Conservation (phyloP, 805 yeast genomes). For the Lachancea dasiensis region DNA sequence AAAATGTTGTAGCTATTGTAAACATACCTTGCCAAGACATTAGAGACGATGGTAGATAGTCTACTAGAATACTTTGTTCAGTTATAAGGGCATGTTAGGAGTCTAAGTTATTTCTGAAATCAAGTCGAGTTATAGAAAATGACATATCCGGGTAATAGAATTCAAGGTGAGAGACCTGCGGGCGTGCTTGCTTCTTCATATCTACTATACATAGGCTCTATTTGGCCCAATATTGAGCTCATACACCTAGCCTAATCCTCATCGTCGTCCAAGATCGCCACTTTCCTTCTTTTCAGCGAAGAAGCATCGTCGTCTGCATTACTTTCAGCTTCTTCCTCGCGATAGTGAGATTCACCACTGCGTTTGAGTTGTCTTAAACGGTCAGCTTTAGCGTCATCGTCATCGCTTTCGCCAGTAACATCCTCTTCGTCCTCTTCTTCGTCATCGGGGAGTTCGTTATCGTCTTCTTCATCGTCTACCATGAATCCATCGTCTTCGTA, state of each 20-base stretch:
- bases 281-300: constrained; percentile 6
- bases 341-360: constrained; percentile 49
- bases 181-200: too few relatives aligned
- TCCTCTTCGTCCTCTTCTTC: constrained; percentile 34
- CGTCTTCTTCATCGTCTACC: constrained; percentile 32
- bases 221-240: too few relatives aligned
- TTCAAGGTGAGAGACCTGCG: too few relatives aligned
- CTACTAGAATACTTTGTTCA: too few relatives aligned
- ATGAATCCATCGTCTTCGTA: constrained; percentile 34
- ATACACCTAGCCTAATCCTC: constrained; percentile 41
- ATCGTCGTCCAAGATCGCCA: constrained; percentile 48
- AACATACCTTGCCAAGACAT: constrained; percentile 47
- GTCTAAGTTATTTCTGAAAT: too few relatives aligned
- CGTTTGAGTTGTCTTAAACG: constrained; percentile 49
- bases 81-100: not conserved
- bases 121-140: too few relatives aligned
- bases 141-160: constrained; percentile 1
- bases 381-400: constrained; percentile 52
- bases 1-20: not conserved
- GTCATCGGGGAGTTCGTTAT: constrained; percentile 25
- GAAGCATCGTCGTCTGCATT: constrained; percentile 24
- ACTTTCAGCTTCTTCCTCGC: constrained; percentile 24
- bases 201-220: too few relatives aligned
- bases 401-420: constrained; percentile 39
- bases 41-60: not conserved